These are phyloP conservation scores for Apophysomyces trapeziformis DNA, from an alignment of 371 early-diverging fungal species.

Conservation along the genomic window DNA sequence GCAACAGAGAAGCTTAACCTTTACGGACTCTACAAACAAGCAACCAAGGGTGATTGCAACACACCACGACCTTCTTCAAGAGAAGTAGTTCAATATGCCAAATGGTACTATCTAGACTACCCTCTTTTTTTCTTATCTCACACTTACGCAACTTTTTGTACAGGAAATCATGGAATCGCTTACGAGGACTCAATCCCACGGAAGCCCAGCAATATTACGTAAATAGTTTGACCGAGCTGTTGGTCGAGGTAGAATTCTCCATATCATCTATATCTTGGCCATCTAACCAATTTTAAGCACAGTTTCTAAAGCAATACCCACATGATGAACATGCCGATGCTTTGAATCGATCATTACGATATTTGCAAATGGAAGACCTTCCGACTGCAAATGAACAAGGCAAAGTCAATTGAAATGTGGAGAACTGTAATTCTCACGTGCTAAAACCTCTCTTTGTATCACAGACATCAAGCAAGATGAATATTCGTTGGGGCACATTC, in stretches of 20 bases:
- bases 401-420: background rate
- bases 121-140: background rate
- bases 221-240: conserved; percentile 27
- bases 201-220: conserved; percentile 40
- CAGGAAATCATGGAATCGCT: conserved; percentile 45
- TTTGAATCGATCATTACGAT: conserved; percentile 17
- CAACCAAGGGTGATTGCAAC: conserved; percentile 68
- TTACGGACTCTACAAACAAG: conserved; percentile 83
- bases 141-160: background rate
- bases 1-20: conserved; percentile 71
- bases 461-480: conserved; percentile 5
- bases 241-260: conserved; percentile 27
- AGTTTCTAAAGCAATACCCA: conserved; percentile 29
- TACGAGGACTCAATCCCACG: conserved; percentile 35
- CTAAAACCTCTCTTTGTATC: background rate
- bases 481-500: background rate
- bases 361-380: conserved; percentile 13
- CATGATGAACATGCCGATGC: conserved; percentile 21
- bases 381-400: background rate
- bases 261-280: too few relatives aligned
- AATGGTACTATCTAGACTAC: conserved; percentile 30
- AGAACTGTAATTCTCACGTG: background rate
- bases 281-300: too few relatives aligned
- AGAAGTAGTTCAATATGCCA: conserved; percentile 30
- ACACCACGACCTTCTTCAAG: conserved; percentile 40